Base-by-base conservation (phyloP, 2,329 filamentous ascomycete genomes). In the Aureobasidium sp. region DNA sequence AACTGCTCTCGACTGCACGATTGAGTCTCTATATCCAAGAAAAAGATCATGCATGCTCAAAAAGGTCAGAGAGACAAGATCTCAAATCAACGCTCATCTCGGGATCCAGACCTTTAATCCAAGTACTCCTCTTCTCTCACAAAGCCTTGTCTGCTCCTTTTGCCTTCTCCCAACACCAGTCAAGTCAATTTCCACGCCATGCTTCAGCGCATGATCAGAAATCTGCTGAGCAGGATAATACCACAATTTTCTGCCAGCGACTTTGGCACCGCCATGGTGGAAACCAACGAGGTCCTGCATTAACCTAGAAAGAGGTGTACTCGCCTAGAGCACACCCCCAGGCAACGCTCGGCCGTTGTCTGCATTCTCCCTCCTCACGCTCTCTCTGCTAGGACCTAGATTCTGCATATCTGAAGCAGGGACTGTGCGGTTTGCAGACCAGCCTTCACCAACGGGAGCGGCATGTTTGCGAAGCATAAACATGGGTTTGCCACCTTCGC, bases 401-500 rank as follows among this genome's bases (percentile, higher is more conserved):
- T 57, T 45, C 3, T 45, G 53, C 40, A 44, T 44, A 8, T 44
- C 53, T 15, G 39, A 17, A 3, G 39, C 53, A 15, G 53, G 53
- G 17, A 58, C 42, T 4, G 44, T 60, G 15, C 57, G 44, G 8
- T 60, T 60, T 24, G 44, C 40, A 22, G 42, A 49, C 57, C 57
- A 60, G 22, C 57, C 57, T 42, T 60, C 22, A 11, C 19, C 27
- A 8, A 50, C 27, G 12, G 82, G 81, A n/a, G 67, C 68, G 15
- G 83, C 82, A 67, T 86, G 81, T 67, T 82, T 82, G 60, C 94
- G 81, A 62, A 99, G 79, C 94, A 99, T 99, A 71, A 99, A 99
- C 94, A 97, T 97, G 24, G 94, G 94, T 73, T 97, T 99, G 76
- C 95, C 89, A 50, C 94, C 94, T 77, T 97, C 94, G 73, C 92